Evolutionary conservation across 768 basidiomycete genomes (phyloP), one percentile per base, ranked within the genome.

Genomic region (Lyophyllum shimeji): DNA sequence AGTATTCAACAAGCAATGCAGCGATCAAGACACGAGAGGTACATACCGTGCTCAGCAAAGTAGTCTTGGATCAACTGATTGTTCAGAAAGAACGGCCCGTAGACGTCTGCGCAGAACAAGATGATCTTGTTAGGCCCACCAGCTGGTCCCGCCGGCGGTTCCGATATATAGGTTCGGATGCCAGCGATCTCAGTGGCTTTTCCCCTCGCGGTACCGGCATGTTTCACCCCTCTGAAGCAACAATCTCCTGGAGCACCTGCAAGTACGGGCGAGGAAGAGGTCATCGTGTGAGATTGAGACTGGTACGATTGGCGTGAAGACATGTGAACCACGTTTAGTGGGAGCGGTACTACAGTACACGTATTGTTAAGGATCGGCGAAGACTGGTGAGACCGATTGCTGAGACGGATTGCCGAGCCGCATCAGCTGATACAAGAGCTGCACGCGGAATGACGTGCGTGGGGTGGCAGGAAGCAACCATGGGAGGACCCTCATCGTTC

Each of bases 11-110:
- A 25, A 9, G 17, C 15, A 43, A 53, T 7, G 29, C 11, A 31
- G 23, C 21, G 29, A 7, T 18, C 34, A 17, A 37, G 15, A 18
- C 18, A 4, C 18, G 3, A 18, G 15, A 4, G 4, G 13, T 13
- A 46, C 46, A 8, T 8, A 87, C 86, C 86, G 18, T 81, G 73
- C 7, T 79, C 70, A 1, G 87, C 85, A 57, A 81, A 85, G 61
- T 80, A 87, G 64, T 89, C 85, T 63, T 86, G 83, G 5, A 88
- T 53, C 20, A 86, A 71, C 66, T 84, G 73, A 46, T 76, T 79
- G 65, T 87, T 87, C 57, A 80, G 49, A 61, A 73, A 84, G 55
- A 85, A 77, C 1, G 86, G 80, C 1, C 86, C 80, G 60, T 73
- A 85, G 2, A 87, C 76, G 58, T 87, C 86, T 0, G 84, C 59